Base-by-base conservation (phyloP, 106 monocot genomes). In the Acorus gramineus region DNA sequence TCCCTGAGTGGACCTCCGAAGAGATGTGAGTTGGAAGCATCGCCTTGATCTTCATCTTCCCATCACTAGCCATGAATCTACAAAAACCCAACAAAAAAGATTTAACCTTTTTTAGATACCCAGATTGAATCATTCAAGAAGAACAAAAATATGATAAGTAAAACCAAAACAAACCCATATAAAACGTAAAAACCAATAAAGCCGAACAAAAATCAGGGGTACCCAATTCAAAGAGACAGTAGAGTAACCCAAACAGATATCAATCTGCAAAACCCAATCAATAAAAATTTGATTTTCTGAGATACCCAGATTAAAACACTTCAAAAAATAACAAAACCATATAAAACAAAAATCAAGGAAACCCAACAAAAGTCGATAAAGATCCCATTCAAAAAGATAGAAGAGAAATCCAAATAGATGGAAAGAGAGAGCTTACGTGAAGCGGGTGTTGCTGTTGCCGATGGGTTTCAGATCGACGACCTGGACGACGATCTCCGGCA, bases 51-150 rank as follows among this genome's bases (percentile, higher is more conserved):
- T 88, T 96, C 72, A 50, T 77, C 51, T 79, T 74, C 4, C 96
- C 96, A 75, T 96, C 96, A 69, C 64, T 96, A 13, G 96, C 90
- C 87, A 73, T 88, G 58, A 96, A 96, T 8, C 96, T 96, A 81
- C 65, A 69, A 59, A 28, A 28, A 28, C 28, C 28, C 28, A 28
- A 28, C 28, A 28, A 28, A 28, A 28, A 28, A 28, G 0, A 28
- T 28, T 28, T 28, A 28, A 1, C 28, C 28, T 28, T 28, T 28
- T 28, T 28, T 28, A 28, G 28, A 28, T 28, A n/a, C 28, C 28
- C 28, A 28, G 28, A 28, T 28, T 28, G 28, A 28, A 28, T 28
- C 28, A 28, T 28, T 28, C 28, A 28, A 28, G 28, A 28, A 28
- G 28, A 28, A 28, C 28, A 28, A 28, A 28, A 28, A 28, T 28